Evolutionary conservation across 2,329 filamentous ascomycete genomes (phyloP).

Genomic region (Fusarium euwallaceae): DNA sequence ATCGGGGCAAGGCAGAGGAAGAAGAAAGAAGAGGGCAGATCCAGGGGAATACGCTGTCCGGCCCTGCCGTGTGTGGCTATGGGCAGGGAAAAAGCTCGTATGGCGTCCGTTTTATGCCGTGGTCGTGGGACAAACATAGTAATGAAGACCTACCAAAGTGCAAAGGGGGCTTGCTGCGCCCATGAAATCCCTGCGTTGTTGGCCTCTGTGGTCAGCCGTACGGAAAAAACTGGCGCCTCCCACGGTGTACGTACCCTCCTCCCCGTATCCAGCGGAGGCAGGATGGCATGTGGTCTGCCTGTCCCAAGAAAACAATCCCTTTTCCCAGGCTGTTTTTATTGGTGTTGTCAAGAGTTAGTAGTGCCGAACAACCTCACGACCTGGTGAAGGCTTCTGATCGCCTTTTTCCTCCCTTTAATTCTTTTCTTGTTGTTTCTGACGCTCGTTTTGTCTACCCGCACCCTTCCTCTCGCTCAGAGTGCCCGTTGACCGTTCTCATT

Average conservation of each 20-base stretch:
- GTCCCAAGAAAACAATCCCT: slow-evolving; percentile 49
- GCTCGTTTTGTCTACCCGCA: slow-evolving; percentile 44
- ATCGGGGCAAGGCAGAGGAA: slow-evolving; percentile 8
- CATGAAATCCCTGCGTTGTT: slow-evolving; percentile 22
- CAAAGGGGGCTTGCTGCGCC: slow-evolving; percentile 27
- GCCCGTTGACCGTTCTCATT: slow-evolving; percentile 26
- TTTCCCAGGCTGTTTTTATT: slow-evolving; percentile 45
- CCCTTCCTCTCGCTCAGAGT: slow-evolving; percentile 42
- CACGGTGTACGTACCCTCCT: slow-evolving; percentile 11
- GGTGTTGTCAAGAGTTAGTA: slow-evolving; percentile 38
- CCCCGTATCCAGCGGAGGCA: slow-evolving; percentile 25
- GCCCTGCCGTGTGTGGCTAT: slow-evolving; percentile 45
- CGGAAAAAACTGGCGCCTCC: slow-evolving; percentile 24
- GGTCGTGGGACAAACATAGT: slow-evolving; percentile 46
- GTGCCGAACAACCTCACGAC: slow-evolving; percentile 37
- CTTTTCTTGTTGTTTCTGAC: slow-evolving; percentile 35
- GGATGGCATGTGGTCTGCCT: slow-evolving; percentile 40
- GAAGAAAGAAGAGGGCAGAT: slow-evolving; percentile 10
- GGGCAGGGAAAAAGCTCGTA: slow-evolving; percentile 41
- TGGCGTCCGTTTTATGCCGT: slow-evolving; percentile 40
- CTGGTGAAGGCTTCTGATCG: slow-evolving; percentile 39
- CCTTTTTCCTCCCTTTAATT: slow-evolving; percentile 28
- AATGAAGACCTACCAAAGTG: slow-evolving; percentile 34
- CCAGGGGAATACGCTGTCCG: slow-evolving; percentile 29
- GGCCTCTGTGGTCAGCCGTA: slow-evolving; percentile 26